A percentile compares a stretch with the other conserved stretches of the same genome.
Evolutionary conservation across 2,329 filamentous ascomycete genomes (phyloP).

Genomic region (Macroventuria anomochaeta): DNA sequence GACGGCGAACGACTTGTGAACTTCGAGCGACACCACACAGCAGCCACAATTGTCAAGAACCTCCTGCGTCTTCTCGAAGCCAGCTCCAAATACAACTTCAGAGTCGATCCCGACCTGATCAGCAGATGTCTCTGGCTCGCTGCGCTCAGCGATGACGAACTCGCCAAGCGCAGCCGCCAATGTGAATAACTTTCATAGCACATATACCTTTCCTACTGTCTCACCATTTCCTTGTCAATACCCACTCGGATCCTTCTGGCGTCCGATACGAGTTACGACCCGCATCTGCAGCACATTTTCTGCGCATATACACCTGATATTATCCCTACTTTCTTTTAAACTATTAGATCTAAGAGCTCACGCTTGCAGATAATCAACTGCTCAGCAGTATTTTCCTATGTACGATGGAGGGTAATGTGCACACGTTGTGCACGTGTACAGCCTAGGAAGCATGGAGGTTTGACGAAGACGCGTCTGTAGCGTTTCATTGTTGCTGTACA

Average conservation of each 20-base stretch:
- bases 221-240: slow-evolving; percentile 31
- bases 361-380: slow-evolving; percentile 24
- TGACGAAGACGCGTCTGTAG: slow-evolving; percentile 6
- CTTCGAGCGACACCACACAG: slow-evolving; percentile 80
- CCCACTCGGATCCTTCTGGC: slow-evolving; percentile 18
- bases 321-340: neutral
- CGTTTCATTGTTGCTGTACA: slow-evolving; percentile 4
- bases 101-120: slow-evolving; percentile 76
- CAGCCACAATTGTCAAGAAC: slow-evolving; percentile 79
- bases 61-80: slow-evolving; percentile 79
- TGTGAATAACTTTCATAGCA: slow-evolving; percentile 33
- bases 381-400: slow-evolving; percentile 6
- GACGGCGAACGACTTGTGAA: slow-evolving; percentile 73
- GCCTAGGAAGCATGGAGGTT: neutral
- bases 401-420: neutral
- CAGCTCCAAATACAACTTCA: slow-evolving; percentile 75
- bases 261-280: slow-evolving; percentile 38
- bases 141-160: slow-evolving; percentile 77
- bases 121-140: slow-evolving; percentile 87
- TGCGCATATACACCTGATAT: slow-evolving; percentile 22
- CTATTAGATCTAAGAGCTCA: slow-evolving; percentile 42
- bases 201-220: slow-evolving; percentile 16
- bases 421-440: slow-evolving; percentile 1
- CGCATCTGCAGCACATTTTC: slow-evolving; percentile 23
- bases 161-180: slow-evolving; percentile 51